phyloP scores from a whole-genome alignment of 768 basidiomycete genomes.

The Suillus lakei region DNA sequence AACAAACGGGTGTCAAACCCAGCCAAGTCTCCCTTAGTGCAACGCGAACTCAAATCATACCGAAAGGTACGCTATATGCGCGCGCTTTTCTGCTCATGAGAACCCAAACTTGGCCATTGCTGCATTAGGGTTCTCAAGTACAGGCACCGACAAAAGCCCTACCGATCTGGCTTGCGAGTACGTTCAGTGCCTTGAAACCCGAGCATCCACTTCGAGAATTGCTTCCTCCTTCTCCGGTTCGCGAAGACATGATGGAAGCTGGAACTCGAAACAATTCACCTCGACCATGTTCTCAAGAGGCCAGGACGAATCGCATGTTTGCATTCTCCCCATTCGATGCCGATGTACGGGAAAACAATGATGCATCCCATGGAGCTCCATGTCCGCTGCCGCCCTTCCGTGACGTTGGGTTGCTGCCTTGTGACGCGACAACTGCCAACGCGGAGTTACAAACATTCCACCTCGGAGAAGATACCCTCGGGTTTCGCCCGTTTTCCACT shows the following conservation, averaged over 20 bases:
- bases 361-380: neutral
- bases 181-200: slow-evolving; percentile 50
- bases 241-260: slow-evolving; percentile 9
- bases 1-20: slow-evolving; percentile 13
- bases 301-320: slow-evolving; percentile 19
- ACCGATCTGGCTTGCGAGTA: slow-evolving; percentile 60
- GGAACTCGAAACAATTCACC: slow-evolving; percentile 10
- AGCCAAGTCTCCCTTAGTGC: neutral
- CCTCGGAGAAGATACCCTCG: neutral
- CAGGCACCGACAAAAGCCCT: slow-evolving; percentile 36
- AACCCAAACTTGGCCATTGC: slow-evolving; percentile 15
- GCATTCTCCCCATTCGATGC: slow-evolving; percentile 34
- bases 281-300: slow-evolving; percentile 1
- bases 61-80: slow-evolving; percentile 37
- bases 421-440: neutral
- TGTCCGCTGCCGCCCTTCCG: no score
- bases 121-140: slow-evolving; percentile 17
- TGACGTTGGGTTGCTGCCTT: neutral
- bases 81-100: slow-evolving; percentile 14
- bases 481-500: slow-evolving; percentile 3
- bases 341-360: neutral
- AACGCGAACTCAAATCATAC: neutral
- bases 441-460: neutral
- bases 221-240: slow-evolving; percentile 25
- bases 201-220: slow-evolving; percentile 40